Base-by-base conservation (phyloP, 179 eudicot species). In the Carnegiea gigantea region DNA sequence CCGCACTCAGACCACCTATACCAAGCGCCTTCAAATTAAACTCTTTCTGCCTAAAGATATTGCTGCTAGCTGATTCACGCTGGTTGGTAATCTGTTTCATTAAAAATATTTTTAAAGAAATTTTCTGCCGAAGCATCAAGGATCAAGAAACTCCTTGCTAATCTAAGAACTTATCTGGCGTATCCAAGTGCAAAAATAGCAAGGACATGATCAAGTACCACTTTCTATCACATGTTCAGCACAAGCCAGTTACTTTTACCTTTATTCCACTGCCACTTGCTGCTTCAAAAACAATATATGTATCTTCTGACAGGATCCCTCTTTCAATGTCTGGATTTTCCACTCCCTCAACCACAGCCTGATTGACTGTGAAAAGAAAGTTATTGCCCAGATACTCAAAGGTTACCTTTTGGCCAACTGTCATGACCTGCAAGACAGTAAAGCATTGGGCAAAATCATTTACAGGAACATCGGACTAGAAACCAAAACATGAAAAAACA, bases 11-110 rank as follows among this genome's bases (percentile, higher is more conserved):
- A 78, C 98, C 99, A 86, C 99, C 99, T 48, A 96, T 96, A 67
- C 99, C 98, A 76, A 93, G 89, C 77, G 93, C 86, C 82, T 94
- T 84, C 85, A 95, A 93, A 86, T 96, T 95, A 83, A 96, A 96
- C 83, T 96, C 99, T 84, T 93, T 96, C 60, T 96, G 99, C 84
- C 85, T 90, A 80, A 96, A 96, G 67, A 96, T 90, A 83, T 88
- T 96, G 90, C 98, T 95, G 91, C 94, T 93, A 87, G 98, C 97
- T 86, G 92, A 91, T 92, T 93, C 98, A 60, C 95, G 94, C 83
- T 96, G 99, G 88, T 96, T 96, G 85, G 88, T 86, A 80, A 95
- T 90, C 97, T 94, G 90, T 80, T 85, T 44, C 65, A 60, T 40
- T 51, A 21, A 20, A 57, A 43, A 36, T 13, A 68, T 12, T 9